phyloP scores from a whole-genome alignment of 2,329 filamentous ascomycete genomes.

The Periconia sp. region DNA sequence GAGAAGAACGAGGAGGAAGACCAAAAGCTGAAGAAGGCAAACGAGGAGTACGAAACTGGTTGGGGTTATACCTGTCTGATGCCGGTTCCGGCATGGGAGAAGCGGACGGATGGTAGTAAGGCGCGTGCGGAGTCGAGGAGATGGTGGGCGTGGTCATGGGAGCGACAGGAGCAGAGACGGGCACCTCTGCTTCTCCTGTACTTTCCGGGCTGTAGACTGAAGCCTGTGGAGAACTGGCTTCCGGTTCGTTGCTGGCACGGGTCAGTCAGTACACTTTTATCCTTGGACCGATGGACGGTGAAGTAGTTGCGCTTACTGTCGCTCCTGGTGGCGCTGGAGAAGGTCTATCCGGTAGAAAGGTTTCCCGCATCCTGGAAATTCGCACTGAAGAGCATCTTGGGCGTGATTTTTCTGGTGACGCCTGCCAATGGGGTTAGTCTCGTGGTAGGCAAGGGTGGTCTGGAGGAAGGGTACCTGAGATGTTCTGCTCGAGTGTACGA shows the following conservation, averaged over 20 bases:
- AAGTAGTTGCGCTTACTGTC: constrained; percentile 44
- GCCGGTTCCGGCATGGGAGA: constrained; percentile 29
- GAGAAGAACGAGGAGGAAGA: constrained; percentile 35
- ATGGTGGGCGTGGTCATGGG: constrained; percentile 15
- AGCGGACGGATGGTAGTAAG: constrained; percentile 21
- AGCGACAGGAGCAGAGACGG: constrained; percentile 13
- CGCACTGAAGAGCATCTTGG: constrained; percentile 44
- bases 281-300: not conserved
- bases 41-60: constrained; percentile 42
- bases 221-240: constrained; percentile 24
- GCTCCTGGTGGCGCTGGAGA: constrained; percentile 47
- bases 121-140: constrained; percentile 17
- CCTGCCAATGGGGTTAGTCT: constrained; percentile 24
- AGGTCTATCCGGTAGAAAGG: constrained; percentile 50
- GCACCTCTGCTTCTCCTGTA: constrained; percentile 21
- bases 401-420: constrained; percentile 52
- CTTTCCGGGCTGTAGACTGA: constrained; percentile 28
- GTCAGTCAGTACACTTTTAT: constrained; percentile 21
- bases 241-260: constrained; percentile 27
- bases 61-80: constrained; percentile 37
- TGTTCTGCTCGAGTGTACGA: constrained; percentile 53
- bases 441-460: not conserved
- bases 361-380: constrained; percentile 45
- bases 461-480: constrained; percentile 38
- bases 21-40: constrained; percentile 29